These are phyloP conservation scores for Saksenaea oblongispora DNA, from an alignment of 371 early-diverging fungal genomes.

Conservation along the genomic window DNA sequence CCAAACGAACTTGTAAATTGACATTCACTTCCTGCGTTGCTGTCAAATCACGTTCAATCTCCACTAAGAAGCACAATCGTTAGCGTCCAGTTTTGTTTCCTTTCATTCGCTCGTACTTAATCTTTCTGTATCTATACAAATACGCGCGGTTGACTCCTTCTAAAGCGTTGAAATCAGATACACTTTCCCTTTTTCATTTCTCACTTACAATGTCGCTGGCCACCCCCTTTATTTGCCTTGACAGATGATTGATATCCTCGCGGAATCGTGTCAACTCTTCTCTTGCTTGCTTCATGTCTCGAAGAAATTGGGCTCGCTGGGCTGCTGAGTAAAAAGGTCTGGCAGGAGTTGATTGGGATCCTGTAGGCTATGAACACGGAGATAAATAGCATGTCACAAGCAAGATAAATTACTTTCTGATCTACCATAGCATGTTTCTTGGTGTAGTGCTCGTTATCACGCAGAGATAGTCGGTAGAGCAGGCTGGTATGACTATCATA, in stretches of 20 bases:
- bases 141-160: slow-evolving; percentile 39
- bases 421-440: neutral
- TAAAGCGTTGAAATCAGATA: slow-evolving; percentile 6
- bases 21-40: slow-evolving; percentile 66
- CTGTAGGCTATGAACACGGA: slow-evolving; percentile 7
- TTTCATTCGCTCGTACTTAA: slow-evolving; percentile 1
- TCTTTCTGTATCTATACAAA: slow-evolving; percentile 30
- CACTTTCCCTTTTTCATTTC: neutral
- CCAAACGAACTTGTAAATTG: slow-evolving; percentile 58
- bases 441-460: neutral
- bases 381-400: neutral
- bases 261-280: slow-evolving; percentile 55
- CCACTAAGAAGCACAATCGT: slow-evolving; percentile 16
- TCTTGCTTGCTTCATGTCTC: slow-evolving; percentile 50
- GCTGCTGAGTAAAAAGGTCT: neutral
- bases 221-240: slow-evolving; percentile 61
- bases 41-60: slow-evolving; percentile 53
- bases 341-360: slow-evolving; percentile 21
- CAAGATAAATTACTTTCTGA: neutral
- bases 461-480: neutral
- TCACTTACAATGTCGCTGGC: slow-evolving; percentile 48
- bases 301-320: slow-evolving; percentile 25
- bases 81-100: neutral
- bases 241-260: slow-evolving; percentile 53
- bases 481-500: neutral